Evolutionary conservation across 257 asterid species (phyloP), one percentile per base, ranked within the genome.

Genomic region (Buddleja alternifolia): DNA sequence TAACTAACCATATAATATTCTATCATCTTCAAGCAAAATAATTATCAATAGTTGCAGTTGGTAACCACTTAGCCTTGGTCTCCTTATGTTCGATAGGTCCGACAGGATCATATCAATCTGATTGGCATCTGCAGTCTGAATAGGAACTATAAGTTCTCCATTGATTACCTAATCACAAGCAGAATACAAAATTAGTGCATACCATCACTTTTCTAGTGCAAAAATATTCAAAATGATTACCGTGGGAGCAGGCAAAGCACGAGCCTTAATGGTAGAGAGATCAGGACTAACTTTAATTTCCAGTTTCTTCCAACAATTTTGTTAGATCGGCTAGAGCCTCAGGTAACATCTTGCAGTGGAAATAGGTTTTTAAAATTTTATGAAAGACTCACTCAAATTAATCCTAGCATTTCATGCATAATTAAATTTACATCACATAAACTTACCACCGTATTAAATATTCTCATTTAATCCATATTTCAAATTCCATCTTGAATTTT

Each of bases 211-310:
- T 15, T 23, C 23, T 55, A 29, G 17, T 61, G 55, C 12, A 17
- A n/a, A 15, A 2, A 6, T 6, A 20, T 36, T 1, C 23, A 23
- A 39, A 44, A 37, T 6, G 15, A n/a, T 21, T 84, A 90, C 97
- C 85, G 1, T 78, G 0, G 98, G 98, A 8, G 97, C 75, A 23
- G 81, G 86, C 55, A 93, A 82, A 46, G 88, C 96, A 9, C 98
- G 87, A 21, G 98, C 97, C 16, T 81, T 86, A 41, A 93, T 21
- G 0, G 85, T 51, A 8, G 86, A 52, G 9, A 84, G 83, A 7
- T 81, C 83, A 16, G 72, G 24, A 0, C 16, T 48, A 24, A 93
- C 85, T 7, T 54, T 45, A 10, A 93, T 79, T 5, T 96, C 98
- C 78, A 93, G 90, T n/a, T n/a, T n/a, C n/a, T n/a, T n/a, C n/a